Evolutionary conservation across 805 yeast genomes (phyloP).

Genomic region (Priceomyces castillae): DNA sequence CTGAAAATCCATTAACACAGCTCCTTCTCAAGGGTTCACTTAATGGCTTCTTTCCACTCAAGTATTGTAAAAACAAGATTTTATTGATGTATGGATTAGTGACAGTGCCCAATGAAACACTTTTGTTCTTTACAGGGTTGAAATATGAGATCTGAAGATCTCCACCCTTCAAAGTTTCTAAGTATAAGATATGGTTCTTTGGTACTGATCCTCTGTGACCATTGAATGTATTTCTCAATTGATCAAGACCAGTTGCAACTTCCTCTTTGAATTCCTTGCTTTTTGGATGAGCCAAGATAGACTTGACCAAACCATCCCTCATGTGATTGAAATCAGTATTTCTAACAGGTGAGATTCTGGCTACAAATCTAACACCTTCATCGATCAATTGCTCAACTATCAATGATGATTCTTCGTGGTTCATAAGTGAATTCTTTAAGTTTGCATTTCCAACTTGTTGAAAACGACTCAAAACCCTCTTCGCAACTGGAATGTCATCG

Average conservation of each 20-base stretch:
- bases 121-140: constrained; percentile 23
- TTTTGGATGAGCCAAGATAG: constrained; percentile 65
- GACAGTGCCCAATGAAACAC: constrained; percentile 53
- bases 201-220: constrained; percentile 68
- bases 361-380: constrained; percentile 58
- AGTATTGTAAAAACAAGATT: constrained; percentile 70
- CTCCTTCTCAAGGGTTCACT: constrained; percentile 51
- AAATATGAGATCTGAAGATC: constrained; percentile 25
- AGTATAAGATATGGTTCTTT: constrained; percentile 63
- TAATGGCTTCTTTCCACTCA: constrained; percentile 67
- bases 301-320: constrained; percentile 83
- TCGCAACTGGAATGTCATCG: constrained; percentile 45
- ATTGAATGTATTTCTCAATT: constrained; percentile 59
- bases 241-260: constrained; percentile 60
- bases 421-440: constrained; percentile 26
- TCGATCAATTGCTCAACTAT: constrained; percentile 58
- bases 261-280: constrained; percentile 45
- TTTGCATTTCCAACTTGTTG: constrained; percentile 21
- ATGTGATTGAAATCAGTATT: constrained; percentile 90
- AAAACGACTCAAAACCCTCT: constrained; percentile 26
- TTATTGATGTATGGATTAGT: constrained; percentile 60
- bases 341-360: constrained; percentile 81
- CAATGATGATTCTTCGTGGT: constrained; percentile 49
- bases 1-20: constrained; percentile 34
- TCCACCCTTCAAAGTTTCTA: constrained; percentile 49